Percentiles rank a stretch among this genome's conserved stretches.
Evolutionary conservation across 352 stramenopile genomes (phyloP).

Genomic region (Pythium folliculosum): DNA sequence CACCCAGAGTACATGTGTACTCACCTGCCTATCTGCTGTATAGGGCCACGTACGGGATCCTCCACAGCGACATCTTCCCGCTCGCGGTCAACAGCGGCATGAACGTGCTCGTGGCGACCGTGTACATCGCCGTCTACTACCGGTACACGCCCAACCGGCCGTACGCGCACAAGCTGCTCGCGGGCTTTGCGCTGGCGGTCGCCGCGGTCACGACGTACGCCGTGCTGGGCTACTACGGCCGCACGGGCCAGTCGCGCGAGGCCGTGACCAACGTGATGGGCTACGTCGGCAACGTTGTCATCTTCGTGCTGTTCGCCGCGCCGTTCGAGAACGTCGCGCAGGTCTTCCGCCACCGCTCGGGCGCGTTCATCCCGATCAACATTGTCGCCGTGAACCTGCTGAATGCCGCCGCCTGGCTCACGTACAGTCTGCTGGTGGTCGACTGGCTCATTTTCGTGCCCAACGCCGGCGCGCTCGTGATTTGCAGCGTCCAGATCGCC

Average conservation of each 20-base stretch:
- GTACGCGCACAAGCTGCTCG: conserved; percentile 41
- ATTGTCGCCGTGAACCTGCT: conserved; percentile 45
- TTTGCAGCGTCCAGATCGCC: conserved; percentile 36
- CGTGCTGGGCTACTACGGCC: conserved; percentile 12
- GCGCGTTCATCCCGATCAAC: conserved; percentile 54
- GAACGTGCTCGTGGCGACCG: conserved; percentile 34
- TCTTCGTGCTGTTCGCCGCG: conserved; percentile 53
- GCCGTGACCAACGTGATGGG: conserved; percentile 37
- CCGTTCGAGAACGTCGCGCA: conserved; percentile 56
- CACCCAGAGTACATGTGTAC: too few relatives aligned
- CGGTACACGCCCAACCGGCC: conserved; percentile 38
- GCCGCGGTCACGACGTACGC: conserved; percentile 19
- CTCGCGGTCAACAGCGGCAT: conserved; percentile 43
- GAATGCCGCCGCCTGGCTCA: conserved; percentile 56
- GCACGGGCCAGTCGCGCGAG: conserved; percentile 20
- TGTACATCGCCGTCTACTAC: conserved; percentile 57
- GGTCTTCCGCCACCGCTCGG: conserved; percentile 48
- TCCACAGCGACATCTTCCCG: conserved; percentile 45
- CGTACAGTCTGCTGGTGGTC: conserved; percentile 42
- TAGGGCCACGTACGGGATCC: conserved; percentile 44
- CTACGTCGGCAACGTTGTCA: conserved; percentile 42
- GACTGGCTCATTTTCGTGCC: conserved; percentile 63
- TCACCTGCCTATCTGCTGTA: not conserved
- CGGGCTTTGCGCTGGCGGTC: conserved; percentile 23
- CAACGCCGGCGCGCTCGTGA: conserved; percentile 37